phyloP scores from a whole-genome alignment of 306 rosid genomes.

The Abrus pulchellus region DNA sequence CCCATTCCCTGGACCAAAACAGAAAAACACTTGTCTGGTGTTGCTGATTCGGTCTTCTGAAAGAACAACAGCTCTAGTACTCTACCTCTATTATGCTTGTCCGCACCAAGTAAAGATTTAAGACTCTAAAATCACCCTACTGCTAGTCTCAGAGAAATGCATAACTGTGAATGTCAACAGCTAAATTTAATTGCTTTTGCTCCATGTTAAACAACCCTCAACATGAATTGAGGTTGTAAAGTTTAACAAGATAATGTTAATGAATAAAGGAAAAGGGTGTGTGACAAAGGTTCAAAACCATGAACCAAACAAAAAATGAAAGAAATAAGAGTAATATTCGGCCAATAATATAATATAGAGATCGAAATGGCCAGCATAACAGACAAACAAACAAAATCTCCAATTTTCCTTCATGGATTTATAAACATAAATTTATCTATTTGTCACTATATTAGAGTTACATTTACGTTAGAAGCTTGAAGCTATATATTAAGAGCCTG shows the following conservation, averaged over 20 bases:
- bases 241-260: neutral
- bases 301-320: neutral
- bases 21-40: too few relatives aligned
- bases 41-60: too few relatives aligned
- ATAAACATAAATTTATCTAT: conserved; percentile 61
- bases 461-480: conserved; percentile 49
- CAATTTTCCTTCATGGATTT: conserved; percentile 38
- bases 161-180: too few relatives aligned
- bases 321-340: neutral
- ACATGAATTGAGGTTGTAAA: neutral
- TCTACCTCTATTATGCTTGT: too few relatives aligned
- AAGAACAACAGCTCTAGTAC: too few relatives aligned
- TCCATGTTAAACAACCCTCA: neutral
- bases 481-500: conserved; percentile 41
- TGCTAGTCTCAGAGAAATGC: too few relatives aligned
- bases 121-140: too few relatives aligned
- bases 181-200: neutral
- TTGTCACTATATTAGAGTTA: conserved; percentile 52
- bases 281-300: conserved; percentile 1
- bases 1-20: too few relatives aligned
- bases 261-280: neutral
- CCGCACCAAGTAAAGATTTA: too few relatives aligned
- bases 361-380: neutral
- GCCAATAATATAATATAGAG: neutral
- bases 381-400: conserved; percentile 26